Conservation (phyloP, 139 green algal species). For the Picocystis salinarum region DNA sequence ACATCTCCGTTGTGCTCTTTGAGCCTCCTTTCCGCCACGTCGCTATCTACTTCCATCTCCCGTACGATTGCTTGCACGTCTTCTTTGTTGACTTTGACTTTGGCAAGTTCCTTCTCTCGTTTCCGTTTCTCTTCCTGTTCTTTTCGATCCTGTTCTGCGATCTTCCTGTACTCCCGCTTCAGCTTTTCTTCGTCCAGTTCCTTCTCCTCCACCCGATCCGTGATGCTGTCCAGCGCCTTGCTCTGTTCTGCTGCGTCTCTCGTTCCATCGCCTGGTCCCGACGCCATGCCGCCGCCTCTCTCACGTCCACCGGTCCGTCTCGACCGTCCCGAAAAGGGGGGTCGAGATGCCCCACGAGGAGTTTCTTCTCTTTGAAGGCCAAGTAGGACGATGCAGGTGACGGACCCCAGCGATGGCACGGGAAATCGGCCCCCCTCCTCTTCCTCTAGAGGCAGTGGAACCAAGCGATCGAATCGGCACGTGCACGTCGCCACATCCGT, state of each 20-base stretch:
- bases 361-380: too few species aligned
- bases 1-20: conserved; percentile 39
- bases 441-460: too few species aligned
- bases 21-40: conserved; percentile 42
- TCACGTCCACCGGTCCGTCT: too few species aligned
- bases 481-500: too few species aligned
- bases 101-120: conserved; percentile 49
- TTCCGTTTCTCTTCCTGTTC: conserved; percentile 8
- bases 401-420: too few species aligned
- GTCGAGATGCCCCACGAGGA: too few species aligned
- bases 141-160: conserved; percentile 11
- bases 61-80: conserved; percentile 40
- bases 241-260: conserved; percentile 18
- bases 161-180: conserved; percentile 6
- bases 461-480: too few species aligned
- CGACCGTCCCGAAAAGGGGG: too few species aligned
- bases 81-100: conserved; percentile 38
- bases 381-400: too few species aligned
- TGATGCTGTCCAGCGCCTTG: conserved; percentile 21
- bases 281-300: too few species aligned
- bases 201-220: conserved; percentile 18
- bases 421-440: too few species aligned
- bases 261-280: too few species aligned
- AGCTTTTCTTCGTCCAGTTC: conserved; percentile 13
- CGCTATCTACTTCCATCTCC: conserved; percentile 54